Evolutionary conservation across 306 rosid genomes (phyloP).

Genomic region (Vigna angularis): DNA sequence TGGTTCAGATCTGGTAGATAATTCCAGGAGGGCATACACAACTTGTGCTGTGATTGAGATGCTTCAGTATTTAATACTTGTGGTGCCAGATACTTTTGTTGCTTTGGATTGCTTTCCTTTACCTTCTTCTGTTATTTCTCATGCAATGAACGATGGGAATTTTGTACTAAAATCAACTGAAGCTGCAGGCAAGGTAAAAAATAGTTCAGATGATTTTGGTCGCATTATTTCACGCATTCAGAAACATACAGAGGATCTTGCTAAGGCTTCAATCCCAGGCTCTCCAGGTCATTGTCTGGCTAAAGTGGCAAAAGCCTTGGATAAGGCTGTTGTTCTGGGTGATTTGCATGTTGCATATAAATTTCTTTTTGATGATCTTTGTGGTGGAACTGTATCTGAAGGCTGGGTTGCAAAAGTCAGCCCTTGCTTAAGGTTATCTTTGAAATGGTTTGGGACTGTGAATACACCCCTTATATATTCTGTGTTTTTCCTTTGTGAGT

Average conservation of each 20-base stretch:
- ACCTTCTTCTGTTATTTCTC: conserved; percentile 79
- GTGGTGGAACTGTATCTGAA: conserved; percentile 63
- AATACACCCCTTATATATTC: conserved; percentile 67
- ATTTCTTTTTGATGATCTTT: conserved; percentile 78
- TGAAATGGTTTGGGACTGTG: conserved; percentile 80
- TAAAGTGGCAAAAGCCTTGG: conserved; percentile 81
- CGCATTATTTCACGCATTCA: conserved; percentile 72
- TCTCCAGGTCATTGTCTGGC: conserved; percentile 80
- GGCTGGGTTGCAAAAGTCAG: conserved; percentile 85
- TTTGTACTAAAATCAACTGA: conserved; percentile 66
- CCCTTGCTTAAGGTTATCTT: conserved; percentile 77
- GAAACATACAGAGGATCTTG: conserved; percentile 68
- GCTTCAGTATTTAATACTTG: conserved; percentile 84
- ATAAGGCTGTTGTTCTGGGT: conserved; percentile 77
- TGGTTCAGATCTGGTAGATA: conserved; percentile 89
- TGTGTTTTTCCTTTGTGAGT: conserved; percentile 94
- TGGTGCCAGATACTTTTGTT: conserved; percentile 91
- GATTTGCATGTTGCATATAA: conserved; percentile 67
- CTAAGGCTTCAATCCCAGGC: conserved; percentile 79
- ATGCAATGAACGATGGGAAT: conserved; percentile 70
- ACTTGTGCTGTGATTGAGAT: conserved; percentile 83
- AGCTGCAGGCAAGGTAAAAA: conserved; percentile 63
- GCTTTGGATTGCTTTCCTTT: conserved; percentile 94
- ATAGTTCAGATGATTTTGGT: conserved; percentile 68
- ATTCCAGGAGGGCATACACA: conserved; percentile 86